Evolutionary conservation across 2,329 filamentous ascomycete genomes (phyloP), one percentile per base, ranked within the genome.

Genomic region (Aureobasidium sp.): DNA sequence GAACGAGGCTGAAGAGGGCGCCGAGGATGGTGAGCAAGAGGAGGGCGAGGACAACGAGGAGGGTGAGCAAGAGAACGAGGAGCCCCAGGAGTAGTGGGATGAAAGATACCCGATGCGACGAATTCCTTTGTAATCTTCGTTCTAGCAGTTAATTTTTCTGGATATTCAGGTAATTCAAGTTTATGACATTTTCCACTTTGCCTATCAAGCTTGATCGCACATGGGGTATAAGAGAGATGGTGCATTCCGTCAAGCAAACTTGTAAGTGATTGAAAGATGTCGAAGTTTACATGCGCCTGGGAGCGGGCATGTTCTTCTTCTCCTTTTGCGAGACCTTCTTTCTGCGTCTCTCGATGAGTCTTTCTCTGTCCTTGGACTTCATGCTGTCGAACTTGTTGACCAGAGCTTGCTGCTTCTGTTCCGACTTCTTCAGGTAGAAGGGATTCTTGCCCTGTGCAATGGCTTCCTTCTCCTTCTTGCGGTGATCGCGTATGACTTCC

Each of bases 281-380:
- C 22, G 29, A 39, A 15, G 19, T 5, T 42, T 42, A 60, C 57
- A 60, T 60, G 45, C 57, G 57, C 24, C 57, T 50, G 35, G 57
- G 44, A 17, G 44, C 45, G 14, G 79, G 79, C 78, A 81, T 80
- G 59, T 75, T 75, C 70, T 71, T 95, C 78, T 89, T 89, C 81
- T 97, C 94, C 79, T 88, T 93, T 11, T 84, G 80, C 0, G 89
- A 85, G 59, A 90, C 79, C 86, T 96, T 97, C 86, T 96, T 97
- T 75, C 91, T 80, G 77, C 88, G 86, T 72, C 90, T 82, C 80
- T 95, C 91, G 69, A 97, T 90, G 15, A 87, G 85, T 77, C 86
- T 88, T 65, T 95, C 89, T 63, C 91, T 83, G 75, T 97, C 87
- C 73, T 86, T 88, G 72, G 88, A 88, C 75, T 90, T 94, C 87